These are phyloP conservation scores for Rossbeevera mucosa DNA, from an alignment of 768 basidiomycete genomes.

Conservation along the genomic window DNA sequence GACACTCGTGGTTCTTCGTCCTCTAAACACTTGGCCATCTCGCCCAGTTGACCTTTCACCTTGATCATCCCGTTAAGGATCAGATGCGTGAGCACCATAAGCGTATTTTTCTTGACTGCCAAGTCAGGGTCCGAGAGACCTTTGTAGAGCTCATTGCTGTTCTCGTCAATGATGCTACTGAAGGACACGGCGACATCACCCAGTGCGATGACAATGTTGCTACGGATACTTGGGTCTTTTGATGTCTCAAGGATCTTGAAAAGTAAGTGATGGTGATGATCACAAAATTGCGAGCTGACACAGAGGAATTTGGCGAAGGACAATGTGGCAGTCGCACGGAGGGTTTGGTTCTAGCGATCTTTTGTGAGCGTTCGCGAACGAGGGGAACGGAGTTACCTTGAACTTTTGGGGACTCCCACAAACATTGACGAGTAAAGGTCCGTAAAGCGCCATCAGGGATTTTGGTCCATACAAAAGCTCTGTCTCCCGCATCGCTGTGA, in stretches of 20 bases:
- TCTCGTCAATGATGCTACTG: slow-evolving; percentile 95
- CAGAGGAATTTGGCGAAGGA: slow-evolving; percentile 96
- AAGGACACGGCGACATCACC: slow-evolving; percentile 99
- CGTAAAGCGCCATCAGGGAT: slow-evolving; percentile 80
- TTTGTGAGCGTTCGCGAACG: slow-evolving; percentile 5
- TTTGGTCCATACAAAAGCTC: slow-evolving; percentile 82
- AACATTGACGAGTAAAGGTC: slow-evolving; percentile 86
- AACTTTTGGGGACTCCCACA: slow-evolving; percentile 88
- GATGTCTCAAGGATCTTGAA: slow-evolving; percentile 95
- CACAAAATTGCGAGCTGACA: slow-evolving; percentile 91
- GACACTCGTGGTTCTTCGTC: slow-evolving; percentile 83
- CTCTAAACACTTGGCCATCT: slow-evolving; percentile 99
- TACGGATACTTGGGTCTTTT: slow-evolving; percentile 82
- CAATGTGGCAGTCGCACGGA: slow-evolving; percentile 83
- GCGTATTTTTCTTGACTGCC: slow-evolving; percentile 96
- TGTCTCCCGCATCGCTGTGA: slow-evolving; percentile 76
- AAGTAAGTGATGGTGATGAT: slow-evolving; percentile 78
- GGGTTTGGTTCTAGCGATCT: slow-evolving; percentile 63
- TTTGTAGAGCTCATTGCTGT: slow-evolving; percentile 91
- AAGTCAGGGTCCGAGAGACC: slow-evolving; percentile 84
- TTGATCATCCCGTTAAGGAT: slow-evolving; percentile 99
- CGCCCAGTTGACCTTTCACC: slow-evolving; percentile 97
- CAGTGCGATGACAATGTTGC: slow-evolving; percentile 95
- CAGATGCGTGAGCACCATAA: slow-evolving; percentile 96
- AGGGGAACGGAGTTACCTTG: slow-evolving; percentile 50